phyloP scores from a whole-genome alignment of 257 asterid species.

The Leonotis leonurus region DNA sequence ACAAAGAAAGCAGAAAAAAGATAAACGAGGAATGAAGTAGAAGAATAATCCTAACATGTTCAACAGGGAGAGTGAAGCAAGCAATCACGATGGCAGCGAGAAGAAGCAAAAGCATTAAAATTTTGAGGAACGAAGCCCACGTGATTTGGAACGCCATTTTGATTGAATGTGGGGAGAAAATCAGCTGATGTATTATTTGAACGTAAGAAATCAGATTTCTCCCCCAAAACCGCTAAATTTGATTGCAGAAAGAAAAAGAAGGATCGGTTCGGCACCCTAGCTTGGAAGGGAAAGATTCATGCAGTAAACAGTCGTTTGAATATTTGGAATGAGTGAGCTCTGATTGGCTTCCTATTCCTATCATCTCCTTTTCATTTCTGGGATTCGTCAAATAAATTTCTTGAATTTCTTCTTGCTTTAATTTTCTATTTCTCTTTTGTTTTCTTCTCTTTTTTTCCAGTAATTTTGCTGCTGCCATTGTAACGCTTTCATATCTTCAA shows the following conservation, averaged over 20 bases:
- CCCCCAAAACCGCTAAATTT: constrained; percentile 46
- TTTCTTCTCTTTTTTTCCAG: neutral
- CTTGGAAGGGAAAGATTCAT: neutral
- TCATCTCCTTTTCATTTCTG: neutral
- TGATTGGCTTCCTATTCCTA: neutral
- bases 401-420: constrained; percentile 4
- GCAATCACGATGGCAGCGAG: constrained; percentile 55
- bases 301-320: neutral
- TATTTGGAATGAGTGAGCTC: neutral
- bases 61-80: constrained; percentile 78
- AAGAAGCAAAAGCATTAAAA: constrained; percentile 46
- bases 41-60: constrained; percentile 39
- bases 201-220: constrained; percentile 47
- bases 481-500: neutral
- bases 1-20: neutral
- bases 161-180: constrained; percentile 14
- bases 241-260: neutral
- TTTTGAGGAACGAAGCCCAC: constrained; percentile 47
- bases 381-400: neutral
- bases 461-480: neutral
- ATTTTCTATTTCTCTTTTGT: neutral
- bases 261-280: constrained; percentile 9
- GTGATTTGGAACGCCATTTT: constrained; percentile 48
- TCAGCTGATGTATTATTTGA: constrained; percentile 20
- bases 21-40: neutral